These are phyloP conservation scores for Blastobotrys elegans DNA, from an alignment of 1,139 yeast genomes.

Conservation along the genomic window DNA sequence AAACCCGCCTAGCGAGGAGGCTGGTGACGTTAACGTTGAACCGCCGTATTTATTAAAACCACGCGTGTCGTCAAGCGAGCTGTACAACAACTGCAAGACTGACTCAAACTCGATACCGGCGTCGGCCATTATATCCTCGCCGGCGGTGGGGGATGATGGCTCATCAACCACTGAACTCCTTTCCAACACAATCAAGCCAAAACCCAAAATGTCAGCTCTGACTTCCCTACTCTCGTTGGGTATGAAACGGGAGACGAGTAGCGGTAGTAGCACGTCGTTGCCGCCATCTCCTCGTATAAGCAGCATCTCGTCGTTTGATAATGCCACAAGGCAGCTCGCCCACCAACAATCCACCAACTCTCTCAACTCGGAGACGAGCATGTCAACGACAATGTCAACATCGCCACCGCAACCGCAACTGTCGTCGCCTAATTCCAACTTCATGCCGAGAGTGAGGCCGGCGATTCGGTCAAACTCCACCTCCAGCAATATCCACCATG, in stretches of 20 bases:
- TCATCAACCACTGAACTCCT: constrained; percentile 17
- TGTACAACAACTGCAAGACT: constrained; percentile 12
- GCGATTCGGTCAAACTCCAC: not conserved
- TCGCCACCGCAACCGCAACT: too few relatives aligned
- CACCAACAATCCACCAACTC: not conserved
- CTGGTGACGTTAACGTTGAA: not conserved
- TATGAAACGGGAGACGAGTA: not conserved
- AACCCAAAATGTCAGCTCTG: constrained; percentile 21
- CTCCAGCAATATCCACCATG: not conserved
- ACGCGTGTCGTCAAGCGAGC: constrained; percentile 17
- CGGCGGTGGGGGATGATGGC: constrained; percentile 8
- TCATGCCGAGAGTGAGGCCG: not conserved
- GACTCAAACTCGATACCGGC: constrained; percentile 22
- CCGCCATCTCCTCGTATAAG: not conserved
- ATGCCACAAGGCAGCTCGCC: not conserved
- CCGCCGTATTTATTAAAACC: constrained; percentile 21
- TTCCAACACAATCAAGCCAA: constrained; percentile 22
- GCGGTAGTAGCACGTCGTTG: not conserved
- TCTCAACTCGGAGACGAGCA: not conserved
- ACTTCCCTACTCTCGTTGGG: constrained; percentile 22
- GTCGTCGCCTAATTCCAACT: not conserved
- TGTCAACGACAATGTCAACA: too few relatives aligned
- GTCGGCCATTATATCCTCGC: constrained; percentile 24
- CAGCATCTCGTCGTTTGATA: not conserved
- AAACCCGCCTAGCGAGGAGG: constrained; percentile 7